A percentile compares a stretch with the other conserved stretches of the same genome.
Conservation (phyloP, 441 rosid genomes). For the Sinapis alba region DNA sequence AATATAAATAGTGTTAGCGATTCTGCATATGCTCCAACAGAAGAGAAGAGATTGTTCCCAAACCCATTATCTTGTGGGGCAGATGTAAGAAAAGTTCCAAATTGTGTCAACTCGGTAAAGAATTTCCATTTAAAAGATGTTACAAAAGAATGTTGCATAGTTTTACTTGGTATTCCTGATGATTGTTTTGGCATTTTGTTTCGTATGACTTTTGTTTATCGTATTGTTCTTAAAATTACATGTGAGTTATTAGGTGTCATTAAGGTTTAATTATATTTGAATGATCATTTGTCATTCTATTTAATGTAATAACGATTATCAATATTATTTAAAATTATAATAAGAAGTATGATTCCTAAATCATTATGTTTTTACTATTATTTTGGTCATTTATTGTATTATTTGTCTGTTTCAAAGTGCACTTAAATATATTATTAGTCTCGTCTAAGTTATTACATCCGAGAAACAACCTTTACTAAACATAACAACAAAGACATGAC, state of each 20-base stretch:
- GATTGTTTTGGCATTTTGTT: constrained; percentile 22
- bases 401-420: background rate
- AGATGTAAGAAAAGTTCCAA: background rate
- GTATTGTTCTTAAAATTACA: background rate
- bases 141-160: constrained; percentile 12
- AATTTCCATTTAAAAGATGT: background rate
- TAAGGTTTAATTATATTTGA: background rate
- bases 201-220: background rate
- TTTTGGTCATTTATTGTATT: background rate
- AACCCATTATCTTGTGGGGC: background rate
- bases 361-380: background rate
- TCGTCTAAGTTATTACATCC: too few species aligned
- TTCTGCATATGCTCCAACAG: background rate
- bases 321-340: background rate
- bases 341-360: background rate
- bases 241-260: background rate
- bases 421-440: too few species aligned
- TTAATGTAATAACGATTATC: background rate
- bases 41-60: background rate
- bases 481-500: too few species aligned
- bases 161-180: constrained; percentile 1
- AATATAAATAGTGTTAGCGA: background rate
- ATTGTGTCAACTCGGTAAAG: constrained; percentile 10
- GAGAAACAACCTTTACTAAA: too few species aligned
- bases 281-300: background rate